A percentile compares a stretch with the other conserved stretches of the same genome.
Conservation (phyloP, 108 stramenopile genomes). For the Epithemia pelagica region DNA sequence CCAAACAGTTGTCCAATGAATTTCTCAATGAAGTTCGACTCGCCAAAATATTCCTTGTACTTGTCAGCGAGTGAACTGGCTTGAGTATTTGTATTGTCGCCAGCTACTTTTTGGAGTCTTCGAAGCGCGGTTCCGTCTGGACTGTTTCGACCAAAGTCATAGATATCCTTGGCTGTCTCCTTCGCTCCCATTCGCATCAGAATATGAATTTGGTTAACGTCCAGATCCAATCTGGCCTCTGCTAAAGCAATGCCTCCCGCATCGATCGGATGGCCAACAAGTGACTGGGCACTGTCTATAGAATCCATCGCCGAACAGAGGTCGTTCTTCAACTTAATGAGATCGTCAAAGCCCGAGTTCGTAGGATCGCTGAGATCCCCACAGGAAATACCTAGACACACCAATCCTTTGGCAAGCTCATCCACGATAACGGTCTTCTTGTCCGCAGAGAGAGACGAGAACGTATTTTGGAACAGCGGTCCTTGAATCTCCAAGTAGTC, state of each 20-base stretch:
- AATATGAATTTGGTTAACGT: conserved; percentile 40
- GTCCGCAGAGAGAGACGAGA: background rate
- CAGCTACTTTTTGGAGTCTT: conserved; percentile 34
- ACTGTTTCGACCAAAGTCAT: conserved; percentile 48
- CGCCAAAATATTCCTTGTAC: background rate
- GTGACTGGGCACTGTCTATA: conserved; percentile 24
- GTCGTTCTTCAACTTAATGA: conserved; percentile 14
- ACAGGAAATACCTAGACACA: conserved; percentile 42
- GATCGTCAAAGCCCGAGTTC: conserved; percentile 7
- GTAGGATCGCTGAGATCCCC: conserved; percentile 18
- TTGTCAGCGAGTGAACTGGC: background rate
- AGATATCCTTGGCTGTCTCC: conserved; percentile 47
- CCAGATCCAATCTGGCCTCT: conserved; percentile 34
- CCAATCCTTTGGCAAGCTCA: conserved; percentile 18
- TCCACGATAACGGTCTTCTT: conserved; percentile 20
- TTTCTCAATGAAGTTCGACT: conserved; percentile 6
- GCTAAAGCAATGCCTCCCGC: background rate
- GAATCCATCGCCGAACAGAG: conserved; percentile 42
- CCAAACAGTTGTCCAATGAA: conserved; percentile 29
- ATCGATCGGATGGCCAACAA: background rate
- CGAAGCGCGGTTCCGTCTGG: conserved; percentile 2
- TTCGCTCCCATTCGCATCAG: conserved; percentile 31
- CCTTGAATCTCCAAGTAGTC: conserved; percentile 14
- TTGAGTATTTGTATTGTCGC: background rate
- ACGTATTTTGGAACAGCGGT: conserved; percentile 9